Conservation (phyloP, 2,329 filamentous ascomycete species). For the Paraphaeosphaeria minitans region DNA sequence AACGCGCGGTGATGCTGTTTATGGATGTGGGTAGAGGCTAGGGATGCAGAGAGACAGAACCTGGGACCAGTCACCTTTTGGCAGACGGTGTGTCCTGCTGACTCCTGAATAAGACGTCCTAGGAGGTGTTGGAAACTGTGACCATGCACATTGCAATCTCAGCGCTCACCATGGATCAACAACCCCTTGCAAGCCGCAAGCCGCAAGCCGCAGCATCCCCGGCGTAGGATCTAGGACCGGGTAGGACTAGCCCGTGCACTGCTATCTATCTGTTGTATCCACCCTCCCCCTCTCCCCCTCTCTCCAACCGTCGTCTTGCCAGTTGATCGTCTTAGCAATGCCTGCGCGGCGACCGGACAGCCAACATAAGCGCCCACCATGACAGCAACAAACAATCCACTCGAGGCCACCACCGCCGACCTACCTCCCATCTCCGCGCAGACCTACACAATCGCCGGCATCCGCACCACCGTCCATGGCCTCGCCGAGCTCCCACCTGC, state of each 20-base stretch:
- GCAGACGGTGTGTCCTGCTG: neutral
- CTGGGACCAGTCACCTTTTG: neutral
- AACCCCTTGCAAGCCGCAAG: slow-evolving; percentile 10
- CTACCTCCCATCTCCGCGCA: slow-evolving; percentile 62
- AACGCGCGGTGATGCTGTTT: neutral
- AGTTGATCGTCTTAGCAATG: neutral
- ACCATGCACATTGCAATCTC: slow-evolving; percentile 11
- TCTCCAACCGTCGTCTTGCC: neutral
- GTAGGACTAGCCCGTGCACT: no score
- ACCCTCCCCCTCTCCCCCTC: no score
- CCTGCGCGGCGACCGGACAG: neutral
- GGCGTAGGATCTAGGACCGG: no score
- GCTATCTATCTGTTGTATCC: no score
- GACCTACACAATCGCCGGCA: slow-evolving; percentile 75
- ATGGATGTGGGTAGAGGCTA: neutral
- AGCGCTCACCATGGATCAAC: slow-evolving; percentile 6
- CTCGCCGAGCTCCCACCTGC: slow-evolving; percentile 70
- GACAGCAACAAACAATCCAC: slow-evolving; percentile 44
- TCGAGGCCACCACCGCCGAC: slow-evolving; percentile 35
- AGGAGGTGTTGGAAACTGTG: slow-evolving; percentile 3
- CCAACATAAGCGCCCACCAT: slow-evolving; percentile 21
- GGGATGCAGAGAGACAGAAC: neutral
- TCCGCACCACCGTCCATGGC: slow-evolving; percentile 80
- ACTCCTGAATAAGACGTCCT: neutral
- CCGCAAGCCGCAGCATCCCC: no score